phyloP scores from a whole-genome alignment of 2,329 filamentous ascomycete genomes.

The Dactylellina parvicollis region DNA sequence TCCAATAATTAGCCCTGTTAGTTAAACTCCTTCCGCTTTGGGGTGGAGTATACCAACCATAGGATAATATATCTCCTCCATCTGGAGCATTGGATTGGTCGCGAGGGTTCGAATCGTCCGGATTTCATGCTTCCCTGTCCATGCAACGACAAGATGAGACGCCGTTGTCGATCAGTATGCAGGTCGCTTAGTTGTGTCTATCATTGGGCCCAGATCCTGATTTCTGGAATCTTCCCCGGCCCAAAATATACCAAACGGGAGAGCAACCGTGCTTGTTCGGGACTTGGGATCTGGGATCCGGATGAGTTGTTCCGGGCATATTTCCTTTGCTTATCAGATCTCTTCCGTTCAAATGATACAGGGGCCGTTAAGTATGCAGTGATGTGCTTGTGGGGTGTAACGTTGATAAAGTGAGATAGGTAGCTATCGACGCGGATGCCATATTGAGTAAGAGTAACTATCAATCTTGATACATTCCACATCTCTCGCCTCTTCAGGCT shows the following conservation, averaged over 20 bases:
- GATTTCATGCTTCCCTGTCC: background rate
- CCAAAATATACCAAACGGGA: conserved; percentile 3
- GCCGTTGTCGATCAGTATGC: conserved; percentile 20
- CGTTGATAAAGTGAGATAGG: too few species aligned
- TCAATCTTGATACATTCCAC: too few species aligned
- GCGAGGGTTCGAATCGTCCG: background rate
- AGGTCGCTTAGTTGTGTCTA: conserved; percentile 1
- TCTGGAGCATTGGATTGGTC: too few species aligned
- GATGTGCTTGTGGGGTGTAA: too few species aligned
- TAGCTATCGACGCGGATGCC: too few species aligned
- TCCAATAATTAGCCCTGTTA: background rate
- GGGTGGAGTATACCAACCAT: background rate
- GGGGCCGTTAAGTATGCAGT: too few species aligned
- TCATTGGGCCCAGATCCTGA: background rate
- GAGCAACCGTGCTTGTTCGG: conserved; percentile 9
- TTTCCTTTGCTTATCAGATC: background rate
- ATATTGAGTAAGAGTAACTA: too few species aligned
- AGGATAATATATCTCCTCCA: too few species aligned
- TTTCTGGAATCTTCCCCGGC: conserved; percentile 11
- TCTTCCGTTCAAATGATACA: too few species aligned
- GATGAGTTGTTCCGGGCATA: background rate
- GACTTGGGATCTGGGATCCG: background rate
- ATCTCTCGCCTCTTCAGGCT: too few species aligned
- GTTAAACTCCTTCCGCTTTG: background rate
- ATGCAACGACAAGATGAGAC: conserved; percentile 8